Conservation (phyloP, 192 early-diverging fungal genomes). For the Entomortierella chlamydospora region DNA sequence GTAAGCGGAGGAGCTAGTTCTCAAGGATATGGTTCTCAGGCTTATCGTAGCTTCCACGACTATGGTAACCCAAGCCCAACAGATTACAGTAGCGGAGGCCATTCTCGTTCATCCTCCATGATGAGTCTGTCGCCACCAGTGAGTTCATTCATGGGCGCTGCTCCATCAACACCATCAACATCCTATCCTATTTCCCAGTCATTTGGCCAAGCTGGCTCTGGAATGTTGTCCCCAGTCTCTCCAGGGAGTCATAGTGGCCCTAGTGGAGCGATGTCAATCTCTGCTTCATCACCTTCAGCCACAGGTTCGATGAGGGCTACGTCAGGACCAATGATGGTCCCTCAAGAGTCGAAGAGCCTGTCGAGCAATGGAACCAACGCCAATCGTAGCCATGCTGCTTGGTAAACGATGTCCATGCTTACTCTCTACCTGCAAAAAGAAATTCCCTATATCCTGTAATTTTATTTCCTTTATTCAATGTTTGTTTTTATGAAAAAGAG, state of each 20-base stretch:
- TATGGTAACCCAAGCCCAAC: constrained; percentile 12
- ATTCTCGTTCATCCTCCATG: constrained; percentile 45
- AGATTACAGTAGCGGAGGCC: constrained; percentile 21
- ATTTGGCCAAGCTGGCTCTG: constrained; percentile 30
- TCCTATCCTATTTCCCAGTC: constrained; percentile 43
- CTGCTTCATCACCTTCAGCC: constrained; percentile 17
- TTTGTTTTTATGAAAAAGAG: neutral
- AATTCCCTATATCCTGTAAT: constrained; percentile 13
- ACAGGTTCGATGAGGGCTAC: constrained; percentile 19
- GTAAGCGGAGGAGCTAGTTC: constrained; percentile 6
- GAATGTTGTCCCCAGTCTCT: constrained; percentile 46
- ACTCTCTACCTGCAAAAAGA: neutral
- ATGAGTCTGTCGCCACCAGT: constrained; percentile 36
- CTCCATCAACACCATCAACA: constrained; percentile 18
- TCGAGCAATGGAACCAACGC: constrained; percentile 4
- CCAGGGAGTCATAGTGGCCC: constrained; percentile 24
- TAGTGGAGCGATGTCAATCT: constrained; percentile 8
- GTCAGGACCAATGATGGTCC: constrained; percentile 11
- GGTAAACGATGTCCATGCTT: constrained; percentile 8
- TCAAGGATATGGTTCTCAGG: constrained; percentile 23
- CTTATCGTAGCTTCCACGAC: constrained; percentile 34
- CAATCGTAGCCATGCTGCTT: constrained; percentile 31
- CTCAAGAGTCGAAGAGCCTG: constrained; percentile 33
- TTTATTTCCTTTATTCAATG: too few species aligned
- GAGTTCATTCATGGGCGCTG: constrained; percentile 36